Percentiles rank a stretch among this genome's conserved stretches.
These are phyloP conservation scores for Perkinsus chesapeaki DNA, from an alignment of 169 alveolate species.

Conservation along the genomic window DNA sequence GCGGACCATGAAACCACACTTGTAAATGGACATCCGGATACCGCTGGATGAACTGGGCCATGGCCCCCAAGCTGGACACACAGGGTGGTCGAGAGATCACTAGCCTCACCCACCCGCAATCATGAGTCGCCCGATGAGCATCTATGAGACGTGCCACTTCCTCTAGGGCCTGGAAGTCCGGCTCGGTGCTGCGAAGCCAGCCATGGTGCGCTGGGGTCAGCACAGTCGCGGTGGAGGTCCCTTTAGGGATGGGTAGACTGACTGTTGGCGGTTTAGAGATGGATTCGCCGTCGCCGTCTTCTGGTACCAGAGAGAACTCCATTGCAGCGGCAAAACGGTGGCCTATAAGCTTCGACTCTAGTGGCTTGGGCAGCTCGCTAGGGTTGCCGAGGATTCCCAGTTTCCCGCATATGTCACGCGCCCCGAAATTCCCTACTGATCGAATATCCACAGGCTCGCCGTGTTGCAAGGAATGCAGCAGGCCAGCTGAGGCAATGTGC, in stretches of 20 bases:
- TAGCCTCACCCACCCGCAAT: background rate
- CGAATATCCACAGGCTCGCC: background rate
- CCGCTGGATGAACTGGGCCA: background rate
- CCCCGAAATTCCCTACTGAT: background rate
- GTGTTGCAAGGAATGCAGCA: background rate
- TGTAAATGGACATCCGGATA: background rate
- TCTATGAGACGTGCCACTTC: background rate
- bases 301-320: background rate
- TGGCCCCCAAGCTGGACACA: background rate
- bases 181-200: background rate
- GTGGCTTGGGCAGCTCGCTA: background rate
- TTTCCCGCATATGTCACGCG: background rate
- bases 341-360: background rate
- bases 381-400: background rate
- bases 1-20: background rate
- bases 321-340: background rate
- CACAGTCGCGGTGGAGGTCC: background rate
- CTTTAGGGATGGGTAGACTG: background rate
- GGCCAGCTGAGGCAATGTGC: background rate
- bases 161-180: background rate
- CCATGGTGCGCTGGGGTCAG: background rate
- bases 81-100: background rate
- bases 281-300: background rate
- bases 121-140: background rate
- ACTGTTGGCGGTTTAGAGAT: background rate